Percentiles rank a stretch among this genome's conserved stretches.
Evolutionary conservation across 2,329 filamentous ascomycete genomes (phyloP).

Genomic region (Colletotrichum sp.): DNA sequence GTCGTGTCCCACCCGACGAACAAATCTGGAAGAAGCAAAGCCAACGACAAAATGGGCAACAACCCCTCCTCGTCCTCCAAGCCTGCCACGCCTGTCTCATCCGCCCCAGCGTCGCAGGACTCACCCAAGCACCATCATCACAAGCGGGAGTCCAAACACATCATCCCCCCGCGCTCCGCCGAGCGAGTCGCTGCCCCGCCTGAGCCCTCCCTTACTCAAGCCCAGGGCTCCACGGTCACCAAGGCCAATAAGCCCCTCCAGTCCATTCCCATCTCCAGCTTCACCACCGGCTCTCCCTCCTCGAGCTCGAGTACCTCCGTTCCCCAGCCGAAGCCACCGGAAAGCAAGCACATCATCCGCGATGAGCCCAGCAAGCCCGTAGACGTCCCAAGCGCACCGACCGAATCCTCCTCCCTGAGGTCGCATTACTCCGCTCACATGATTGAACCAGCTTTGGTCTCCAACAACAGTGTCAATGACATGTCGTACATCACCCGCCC

Average conservation of each 20-base stretch:
- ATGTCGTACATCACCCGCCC: conserved; percentile 73
- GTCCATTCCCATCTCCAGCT: conserved; percentile 53
- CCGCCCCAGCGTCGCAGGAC: conserved; percentile 30
- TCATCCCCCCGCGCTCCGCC: conserved; percentile 59
- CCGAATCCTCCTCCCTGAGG: conserved; percentile 39
- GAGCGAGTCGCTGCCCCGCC: conserved; percentile 64
- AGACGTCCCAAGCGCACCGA: conserved; percentile 53
- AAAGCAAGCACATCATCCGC: conserved; percentile 25
- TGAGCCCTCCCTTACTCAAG: conserved; percentile 66
- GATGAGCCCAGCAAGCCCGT: conserved; percentile 60
- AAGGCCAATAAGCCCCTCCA: conserved; percentile 52
- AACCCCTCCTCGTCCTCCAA: conserved; percentile 37
- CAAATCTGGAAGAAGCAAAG: conserved; percentile 9
- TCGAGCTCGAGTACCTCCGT: conserved; percentile 23
- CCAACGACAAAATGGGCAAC: conserved; percentile 36
- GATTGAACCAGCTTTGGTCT: conserved; percentile 49
- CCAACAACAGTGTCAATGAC: conserved; percentile 65
- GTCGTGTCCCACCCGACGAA: conserved; percentile 17
- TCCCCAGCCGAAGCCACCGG: conserved; percentile 24
- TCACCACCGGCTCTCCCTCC: conserved; percentile 50
- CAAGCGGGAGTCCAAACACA: conserved; percentile 54
- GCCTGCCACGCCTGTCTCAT: conserved; percentile 33
- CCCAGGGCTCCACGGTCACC: conserved; percentile 59
- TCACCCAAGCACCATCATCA: conserved; percentile 23
- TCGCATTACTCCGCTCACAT: conserved; percentile 40